Conservation (phyloP, 1,139 yeast species). For the Eremothecium coryli region DNA sequence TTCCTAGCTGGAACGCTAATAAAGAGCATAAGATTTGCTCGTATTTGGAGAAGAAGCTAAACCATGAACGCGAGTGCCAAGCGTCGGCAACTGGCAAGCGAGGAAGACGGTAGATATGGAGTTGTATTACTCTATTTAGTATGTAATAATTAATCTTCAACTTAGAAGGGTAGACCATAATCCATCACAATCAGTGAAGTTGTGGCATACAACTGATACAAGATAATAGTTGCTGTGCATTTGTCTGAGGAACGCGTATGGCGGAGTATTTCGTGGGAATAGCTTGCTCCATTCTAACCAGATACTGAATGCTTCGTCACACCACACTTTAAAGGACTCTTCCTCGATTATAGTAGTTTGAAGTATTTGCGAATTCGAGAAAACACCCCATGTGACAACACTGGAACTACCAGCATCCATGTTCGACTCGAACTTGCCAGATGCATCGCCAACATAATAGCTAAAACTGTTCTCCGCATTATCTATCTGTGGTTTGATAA, state of each 20-base stretch:
- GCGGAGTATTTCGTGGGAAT: slow-evolving; percentile 39
- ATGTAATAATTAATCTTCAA: slow-evolving; percentile 10
- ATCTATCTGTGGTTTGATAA: slow-evolving; percentile 45
- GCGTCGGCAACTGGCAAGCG: slow-evolving; percentile 3
- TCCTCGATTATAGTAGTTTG: slow-evolving; percentile 85
- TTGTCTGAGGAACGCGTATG: slow-evolving; percentile 52
- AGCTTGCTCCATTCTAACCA: slow-evolving; percentile 90
- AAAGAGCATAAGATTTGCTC: slow-evolving; percentile 23
- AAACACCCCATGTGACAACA: slow-evolving; percentile 96
- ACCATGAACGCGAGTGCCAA: slow-evolving; percentile 1
- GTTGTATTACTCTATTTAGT: background rate
- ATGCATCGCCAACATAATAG: slow-evolving; percentile 61
- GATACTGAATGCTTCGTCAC: slow-evolving; percentile 83
- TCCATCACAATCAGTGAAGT: slow-evolving; percentile 62
- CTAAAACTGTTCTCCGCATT: slow-evolving; percentile 32
- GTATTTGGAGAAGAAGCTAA: slow-evolving; percentile 23
- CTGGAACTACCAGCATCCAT: slow-evolving; percentile 45
- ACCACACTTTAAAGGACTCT: slow-evolving; percentile 87
- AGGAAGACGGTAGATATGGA: background rate
- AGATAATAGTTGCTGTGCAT: slow-evolving; percentile 59
- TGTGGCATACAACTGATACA: slow-evolving; percentile 80
- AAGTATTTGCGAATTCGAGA: slow-evolving; percentile 75
- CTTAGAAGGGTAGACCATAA: slow-evolving; percentile 58
- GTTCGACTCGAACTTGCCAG: slow-evolving; percentile 53
- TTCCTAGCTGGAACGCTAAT: slow-evolving; percentile 27